These are phyloP conservation scores for Westerdykella ornata DNA, from an alignment of 2,329 filamentous ascomycete genomes.

Conservation along the genomic window DNA sequence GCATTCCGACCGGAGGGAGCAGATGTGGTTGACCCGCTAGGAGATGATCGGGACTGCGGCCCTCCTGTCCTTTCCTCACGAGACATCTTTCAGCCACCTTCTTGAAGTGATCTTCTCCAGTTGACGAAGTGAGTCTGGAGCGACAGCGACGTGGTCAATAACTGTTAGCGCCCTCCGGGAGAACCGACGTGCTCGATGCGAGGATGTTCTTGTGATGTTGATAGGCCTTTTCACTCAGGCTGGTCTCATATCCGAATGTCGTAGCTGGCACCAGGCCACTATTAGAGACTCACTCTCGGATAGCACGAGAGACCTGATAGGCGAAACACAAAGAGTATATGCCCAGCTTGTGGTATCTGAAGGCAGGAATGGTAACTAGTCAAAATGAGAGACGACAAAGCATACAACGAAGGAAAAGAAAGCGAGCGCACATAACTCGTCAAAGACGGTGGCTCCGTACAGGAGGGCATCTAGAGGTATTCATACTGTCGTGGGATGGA, in stretches of 20 bases:
- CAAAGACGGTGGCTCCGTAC: constrained; percentile 8
- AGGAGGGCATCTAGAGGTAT: constrained; percentile 12
- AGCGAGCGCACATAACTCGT: constrained; percentile 8
- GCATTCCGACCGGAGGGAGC: constrained; percentile 13
- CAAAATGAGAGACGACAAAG: neutral
- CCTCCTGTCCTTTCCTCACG: constrained; percentile 13
- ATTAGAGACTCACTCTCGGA: constrained; percentile 12
- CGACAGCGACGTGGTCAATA: neutral
- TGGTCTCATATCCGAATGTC: neutral
- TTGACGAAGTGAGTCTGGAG: neutral
- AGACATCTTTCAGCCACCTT: constrained; percentile 14
- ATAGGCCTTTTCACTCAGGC: neutral
- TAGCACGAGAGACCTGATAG: constrained; percentile 8
- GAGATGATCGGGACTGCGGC: constrained; percentile 12
- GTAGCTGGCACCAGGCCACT: constrained; percentile 18
- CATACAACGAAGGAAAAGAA: constrained; percentile 8
- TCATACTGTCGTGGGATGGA: constrained; percentile 15
- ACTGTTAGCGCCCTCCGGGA: neutral
- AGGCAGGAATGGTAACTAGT: neutral
- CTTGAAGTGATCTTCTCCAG: neutral
- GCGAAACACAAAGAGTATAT: neutral
- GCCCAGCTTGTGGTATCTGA: neutral
- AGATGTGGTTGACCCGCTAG: constrained; percentile 1
- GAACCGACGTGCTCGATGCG: neutral
- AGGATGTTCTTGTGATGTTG: neutral